Base-by-base conservation (phyloP, 805 yeast species). In the Kluyveromyces lactis region DNA sequence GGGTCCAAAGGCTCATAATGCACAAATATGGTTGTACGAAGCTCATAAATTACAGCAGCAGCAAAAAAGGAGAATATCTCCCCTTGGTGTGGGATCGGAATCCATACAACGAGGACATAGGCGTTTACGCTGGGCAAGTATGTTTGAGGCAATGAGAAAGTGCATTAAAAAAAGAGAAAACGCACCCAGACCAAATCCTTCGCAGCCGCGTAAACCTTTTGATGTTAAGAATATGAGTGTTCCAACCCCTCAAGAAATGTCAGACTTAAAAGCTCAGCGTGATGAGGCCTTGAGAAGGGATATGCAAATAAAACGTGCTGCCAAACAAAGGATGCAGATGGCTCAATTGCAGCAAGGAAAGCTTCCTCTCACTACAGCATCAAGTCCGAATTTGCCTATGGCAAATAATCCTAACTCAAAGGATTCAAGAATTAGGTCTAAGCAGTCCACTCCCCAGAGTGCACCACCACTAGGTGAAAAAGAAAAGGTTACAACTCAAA, bases 81-180 rank as follows among this genome's bases (percentile, higher is more conserved):
- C 97, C 0, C 65, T 90, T 26, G 96, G 97, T 37, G 94, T 92
- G n/a, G 90, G 95, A 0, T 74, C 77, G 17, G 97, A 90, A 52
- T 83, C 95, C 0, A 82, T 87, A 34, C 97, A 90, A 60, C 67
- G 97, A 46, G 98, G 98, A 15, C 96, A 92, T 53, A 69, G 84
- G 43, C 70, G 95, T 39, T 67, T 90, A 43, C 73, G 97, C 47
- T 92, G 97, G 97, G 95, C 95, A 0, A 83, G 95, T 40, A 83
- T 92, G 86, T 86, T 92, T 66, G 98, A 92, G 56, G 96, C 95
- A 1, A 81, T 92, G 65, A 71, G 96, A 42, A 87, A 87, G 62
- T 69, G 82, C 49, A 86, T 89, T 81, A 77, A 86, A 49, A 89
- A 89, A 57, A 71, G 97, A 33, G 98, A 92, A 58, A 77, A 71